Conservation (phyloP, 257 asterid species). For the Solanum arcanum region DNA sequence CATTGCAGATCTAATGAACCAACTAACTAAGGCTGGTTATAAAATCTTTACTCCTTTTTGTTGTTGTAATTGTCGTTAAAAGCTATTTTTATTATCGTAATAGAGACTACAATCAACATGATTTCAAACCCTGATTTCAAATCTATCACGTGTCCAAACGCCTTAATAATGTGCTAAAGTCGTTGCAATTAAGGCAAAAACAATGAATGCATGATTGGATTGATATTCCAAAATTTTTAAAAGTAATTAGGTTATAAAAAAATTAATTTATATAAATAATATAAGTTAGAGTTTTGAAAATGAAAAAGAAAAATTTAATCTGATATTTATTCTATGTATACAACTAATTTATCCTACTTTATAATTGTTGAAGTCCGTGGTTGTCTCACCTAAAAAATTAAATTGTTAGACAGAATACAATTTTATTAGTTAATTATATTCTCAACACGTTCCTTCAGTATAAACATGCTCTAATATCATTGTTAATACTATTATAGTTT, state of each 20-base stretch:
- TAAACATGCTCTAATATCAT: background rate
- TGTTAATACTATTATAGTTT: background rate
- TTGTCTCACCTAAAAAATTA: background rate
- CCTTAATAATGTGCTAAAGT: background rate
- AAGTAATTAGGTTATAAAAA: background rate
- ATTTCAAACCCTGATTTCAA: background rate
- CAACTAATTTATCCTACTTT: no score
- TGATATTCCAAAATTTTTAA: background rate
- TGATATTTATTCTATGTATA: background rate
- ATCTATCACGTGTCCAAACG: no score
- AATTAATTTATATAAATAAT: no score
- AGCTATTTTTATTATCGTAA: no score
- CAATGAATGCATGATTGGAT: background rate
- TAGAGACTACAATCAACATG: background rate
- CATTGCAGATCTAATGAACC: background rate
- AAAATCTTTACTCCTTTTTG: background rate
- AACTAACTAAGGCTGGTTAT: background rate
- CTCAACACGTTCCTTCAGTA: no score
- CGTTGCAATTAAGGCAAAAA: background rate
- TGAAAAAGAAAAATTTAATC: no score
- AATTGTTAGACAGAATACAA: fast-evolving
- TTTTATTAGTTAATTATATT: no score
- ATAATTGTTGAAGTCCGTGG: background rate
- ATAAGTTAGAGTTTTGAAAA: background rate
- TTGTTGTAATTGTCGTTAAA: background rate